Evolutionary conservation across 2,329 filamentous ascomycete species (phyloP).

Genomic region (Thelonectria discophora): DNA sequence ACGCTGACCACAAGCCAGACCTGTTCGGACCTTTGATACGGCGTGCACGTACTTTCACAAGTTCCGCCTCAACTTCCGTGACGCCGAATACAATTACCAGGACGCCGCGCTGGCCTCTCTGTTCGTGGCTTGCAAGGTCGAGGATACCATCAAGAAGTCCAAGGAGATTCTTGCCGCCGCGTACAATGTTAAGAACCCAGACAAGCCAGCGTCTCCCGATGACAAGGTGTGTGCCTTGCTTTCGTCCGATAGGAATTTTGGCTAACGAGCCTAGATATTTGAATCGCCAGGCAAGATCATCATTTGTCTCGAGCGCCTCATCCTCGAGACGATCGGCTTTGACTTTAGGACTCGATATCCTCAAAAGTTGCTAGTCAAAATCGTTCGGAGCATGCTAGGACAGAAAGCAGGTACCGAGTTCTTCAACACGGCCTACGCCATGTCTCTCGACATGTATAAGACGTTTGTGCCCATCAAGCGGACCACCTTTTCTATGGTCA

Average conservation of each 20-base stretch:
- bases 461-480: slow-evolving; percentile 94
- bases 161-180: slow-evolving; percentile 90
- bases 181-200: slow-evolving; percentile 81
- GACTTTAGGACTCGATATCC: slow-evolving; percentile 92
- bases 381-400: slow-evolving; percentile 67
- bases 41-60: slow-evolving; percentile 94
- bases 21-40: slow-evolving; percentile 90
- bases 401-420: slow-evolving; percentile 59
- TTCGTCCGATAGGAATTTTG: background rate
- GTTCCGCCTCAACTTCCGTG: slow-evolving; percentile 86
- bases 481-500: slow-evolving; percentile 82
- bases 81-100: slow-evolving; percentile 83
- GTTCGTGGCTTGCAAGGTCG: slow-evolving; percentile 95
- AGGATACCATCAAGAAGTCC: slow-evolving; percentile 97
- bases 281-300: slow-evolving; percentile 81
- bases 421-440: slow-evolving; percentile 76
- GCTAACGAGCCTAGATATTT: slow-evolving; percentile 68
- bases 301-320: slow-evolving; percentile 88
- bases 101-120: slow-evolving; percentile 89
- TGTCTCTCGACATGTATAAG: slow-evolving; percentile 89
- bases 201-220: slow-evolving; percentile 77
- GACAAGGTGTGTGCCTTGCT: slow-evolving; percentile 70
- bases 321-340: slow-evolving; percentile 92
- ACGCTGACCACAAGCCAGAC: slow-evolving; percentile 58
- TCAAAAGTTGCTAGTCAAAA: slow-evolving; percentile 84